Percentiles rank a stretch among this genome's conserved stretches.
Conservation (phyloP, 164 flowering plant species). For the Nelumbo lutea region DNA sequence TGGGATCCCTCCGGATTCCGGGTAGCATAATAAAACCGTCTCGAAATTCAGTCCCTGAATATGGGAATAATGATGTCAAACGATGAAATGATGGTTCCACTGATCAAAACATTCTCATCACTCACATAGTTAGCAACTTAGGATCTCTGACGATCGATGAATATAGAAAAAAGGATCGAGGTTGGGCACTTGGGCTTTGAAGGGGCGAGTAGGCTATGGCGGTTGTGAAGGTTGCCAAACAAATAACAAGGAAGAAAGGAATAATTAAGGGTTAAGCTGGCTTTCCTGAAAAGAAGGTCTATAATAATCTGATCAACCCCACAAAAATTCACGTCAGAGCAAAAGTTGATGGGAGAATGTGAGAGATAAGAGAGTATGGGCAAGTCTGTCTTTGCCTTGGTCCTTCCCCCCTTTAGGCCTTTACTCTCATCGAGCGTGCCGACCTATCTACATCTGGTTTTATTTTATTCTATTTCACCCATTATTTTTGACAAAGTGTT, state of each 20-base stretch:
- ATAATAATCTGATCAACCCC: conserved; percentile 31
- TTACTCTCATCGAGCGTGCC: conserved; percentile 23
- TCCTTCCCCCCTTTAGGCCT: conserved; percentile 13
- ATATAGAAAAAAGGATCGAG: too few species aligned
- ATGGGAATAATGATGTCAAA: too few species aligned
- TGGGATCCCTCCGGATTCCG: too few species aligned
- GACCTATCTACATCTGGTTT: conserved; percentile 11
- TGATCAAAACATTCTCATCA: too few species aligned
- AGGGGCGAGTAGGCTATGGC: too few species aligned
- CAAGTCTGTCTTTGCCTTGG: conserved; percentile 34
- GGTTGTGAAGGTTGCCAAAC: too few species aligned
- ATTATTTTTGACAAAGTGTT: background rate
- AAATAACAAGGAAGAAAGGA: conserved; percentile 10
- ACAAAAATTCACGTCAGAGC: conserved; percentile 41
- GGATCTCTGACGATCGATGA: too few species aligned
- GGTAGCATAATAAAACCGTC: too few species aligned
- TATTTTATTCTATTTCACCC: background rate
- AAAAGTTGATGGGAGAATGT: conserved; percentile 54
- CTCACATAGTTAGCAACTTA: too few species aligned
- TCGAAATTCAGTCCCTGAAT: too few species aligned
- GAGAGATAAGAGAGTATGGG: conserved; percentile 63
- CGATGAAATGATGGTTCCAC: too few species aligned
- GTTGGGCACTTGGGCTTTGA: too few species aligned
- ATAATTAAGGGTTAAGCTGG: conserved; percentile 25
- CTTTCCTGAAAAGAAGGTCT: conserved; percentile 21